Percentiles rank a stretch among this genome's conserved stretches.
These are phyloP conservation scores for Coccomyxa subellipsoidea DNA, from an alignment of 163 green algal genomes.

Conservation along the genomic window DNA sequence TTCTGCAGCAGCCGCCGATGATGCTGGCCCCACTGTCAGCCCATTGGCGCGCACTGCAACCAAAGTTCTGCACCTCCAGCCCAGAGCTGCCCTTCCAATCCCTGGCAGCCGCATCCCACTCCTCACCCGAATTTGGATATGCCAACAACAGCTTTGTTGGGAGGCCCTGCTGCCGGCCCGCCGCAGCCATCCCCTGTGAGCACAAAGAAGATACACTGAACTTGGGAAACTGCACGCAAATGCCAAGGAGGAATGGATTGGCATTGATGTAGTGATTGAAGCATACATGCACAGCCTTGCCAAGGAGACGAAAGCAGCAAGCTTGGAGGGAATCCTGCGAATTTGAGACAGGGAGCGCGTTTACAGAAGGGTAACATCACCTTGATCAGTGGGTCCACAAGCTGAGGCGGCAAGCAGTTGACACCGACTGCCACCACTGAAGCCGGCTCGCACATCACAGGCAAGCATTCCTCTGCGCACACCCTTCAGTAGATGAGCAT, in stretches of 20 bases:
- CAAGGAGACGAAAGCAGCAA: no score
- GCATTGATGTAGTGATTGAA: neutral
- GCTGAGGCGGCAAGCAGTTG: constrained; percentile 32
- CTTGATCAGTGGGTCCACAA: constrained; percentile 7
- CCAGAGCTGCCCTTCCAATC: neutral
- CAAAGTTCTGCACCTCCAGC: neutral
- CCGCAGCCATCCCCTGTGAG: neutral
- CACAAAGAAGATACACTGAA: no score
- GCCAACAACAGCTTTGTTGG: neutral
- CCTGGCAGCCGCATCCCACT: neutral
- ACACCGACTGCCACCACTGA: constrained; percentile 16
- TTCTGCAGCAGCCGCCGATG: constrained; percentile 18
- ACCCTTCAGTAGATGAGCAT: neutral
- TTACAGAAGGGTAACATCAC: neutral
- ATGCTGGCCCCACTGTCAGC: neutral
- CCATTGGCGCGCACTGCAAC: neutral
- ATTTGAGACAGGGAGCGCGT: neutral
- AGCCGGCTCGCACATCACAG: neutral
- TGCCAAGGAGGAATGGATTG: neutral
- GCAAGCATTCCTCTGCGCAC: neutral
- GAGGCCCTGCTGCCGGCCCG: neutral
- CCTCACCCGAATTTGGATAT: constrained; percentile 12
- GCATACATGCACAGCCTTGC: neutral
- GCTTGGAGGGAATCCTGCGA: neutral
- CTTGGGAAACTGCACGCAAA: neutral